Evolutionary conservation across 2,329 filamentous ascomycete species (phyloP), one percentile per base, ranked within the genome.

Genomic region (Ophiostoma sp.): DNA sequence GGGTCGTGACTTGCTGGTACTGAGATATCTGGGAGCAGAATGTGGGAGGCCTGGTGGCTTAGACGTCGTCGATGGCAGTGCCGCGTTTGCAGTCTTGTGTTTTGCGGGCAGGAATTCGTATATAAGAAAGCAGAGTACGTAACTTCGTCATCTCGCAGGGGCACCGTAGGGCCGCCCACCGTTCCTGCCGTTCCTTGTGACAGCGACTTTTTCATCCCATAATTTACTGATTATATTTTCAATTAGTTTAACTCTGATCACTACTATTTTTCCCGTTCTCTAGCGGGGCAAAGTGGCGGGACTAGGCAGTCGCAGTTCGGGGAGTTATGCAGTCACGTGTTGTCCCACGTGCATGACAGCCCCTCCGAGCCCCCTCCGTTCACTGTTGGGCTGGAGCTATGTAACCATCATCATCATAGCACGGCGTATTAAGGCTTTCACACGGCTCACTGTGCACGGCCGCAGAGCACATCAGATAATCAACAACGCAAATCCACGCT

Each of bases 81-180:
- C 55, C 55, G 55, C 55, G 55, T 60, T 60, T 55, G 18, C 9
- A 52, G 52, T 60, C n/a, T 18, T 38, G 55, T 60, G 38, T 38
- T 60, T 60, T 40, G 55, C 55, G 38, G 27, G 27, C 27, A 4
- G 27, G 18, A 27, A 12, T 5, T 36, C 9, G 16, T 38, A 38
- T 60, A 8, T 52, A 38, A 16, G 64, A 12, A 18, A 27, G 27
- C 27, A 55, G 49, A 6, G 44, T 66, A 27, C 27, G 27, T 27
- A 27, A 27, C 27, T 66, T 68, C 68, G 68, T 69, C 68, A 69
- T 69, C 68, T 67, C 68, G 66, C 68, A 69, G 68, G 66, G 27
- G 55, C 41, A 47, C 41, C 5, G 27, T 27, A 42, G 16, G 18
- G 49, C 58, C 58, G 49, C 38, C 65, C 41, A 44, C 52, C 49